Evolutionary conservation across 768 basidiomycete genomes (phyloP).

Genomic region (Lactarius sp.): DNA sequence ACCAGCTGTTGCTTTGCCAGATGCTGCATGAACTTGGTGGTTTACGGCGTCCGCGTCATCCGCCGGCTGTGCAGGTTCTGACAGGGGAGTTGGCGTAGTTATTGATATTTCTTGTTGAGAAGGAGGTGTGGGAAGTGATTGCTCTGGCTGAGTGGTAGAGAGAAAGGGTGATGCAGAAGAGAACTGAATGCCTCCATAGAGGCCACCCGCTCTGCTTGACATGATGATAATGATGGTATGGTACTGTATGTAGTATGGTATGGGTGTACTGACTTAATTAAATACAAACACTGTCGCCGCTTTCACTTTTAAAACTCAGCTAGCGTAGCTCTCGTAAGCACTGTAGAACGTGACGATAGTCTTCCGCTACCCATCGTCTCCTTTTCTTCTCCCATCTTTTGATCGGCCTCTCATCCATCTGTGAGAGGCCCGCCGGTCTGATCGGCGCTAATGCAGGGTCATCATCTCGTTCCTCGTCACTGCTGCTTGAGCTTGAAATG

Average conservation of each 20-base stretch:
- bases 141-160: slow-evolving; percentile 38
- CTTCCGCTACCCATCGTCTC: slow-evolving; percentile 34
- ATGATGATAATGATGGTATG: slow-evolving; percentile 36
- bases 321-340: slow-evolving; percentile 31
- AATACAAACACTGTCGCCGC: background rate
- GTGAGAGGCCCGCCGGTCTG: background rate
- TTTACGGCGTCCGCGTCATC: slow-evolving; percentile 20
- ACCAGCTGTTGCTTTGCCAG: slow-evolving; percentile 52
- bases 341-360: slow-evolving; percentile 35
- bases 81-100: slow-evolving; percentile 28
- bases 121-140: slow-evolving; percentile 32
- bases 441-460: background rate
- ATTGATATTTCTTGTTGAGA: slow-evolving; percentile 28
- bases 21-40: slow-evolving; percentile 33
- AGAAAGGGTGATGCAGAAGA: slow-evolving; percentile 58
- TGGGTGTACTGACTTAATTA: background rate
- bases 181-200: slow-evolving; percentile 86
- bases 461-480: background rate
- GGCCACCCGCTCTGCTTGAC: slow-evolving; percentile 76
- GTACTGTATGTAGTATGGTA: too few species aligned
- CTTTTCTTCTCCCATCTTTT: slow-evolving; percentile 37
- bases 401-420: slow-evolving; percentile 3
- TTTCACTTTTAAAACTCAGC: background rate
- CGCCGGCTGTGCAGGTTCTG: slow-evolving; percentile 31
- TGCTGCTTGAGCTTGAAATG: background rate